Percentiles rank a stretch among this genome's conserved stretches.
Evolutionary conservation across 305 asterid genomes (phyloP).

Genomic region (Fraxinus albicans): DNA sequence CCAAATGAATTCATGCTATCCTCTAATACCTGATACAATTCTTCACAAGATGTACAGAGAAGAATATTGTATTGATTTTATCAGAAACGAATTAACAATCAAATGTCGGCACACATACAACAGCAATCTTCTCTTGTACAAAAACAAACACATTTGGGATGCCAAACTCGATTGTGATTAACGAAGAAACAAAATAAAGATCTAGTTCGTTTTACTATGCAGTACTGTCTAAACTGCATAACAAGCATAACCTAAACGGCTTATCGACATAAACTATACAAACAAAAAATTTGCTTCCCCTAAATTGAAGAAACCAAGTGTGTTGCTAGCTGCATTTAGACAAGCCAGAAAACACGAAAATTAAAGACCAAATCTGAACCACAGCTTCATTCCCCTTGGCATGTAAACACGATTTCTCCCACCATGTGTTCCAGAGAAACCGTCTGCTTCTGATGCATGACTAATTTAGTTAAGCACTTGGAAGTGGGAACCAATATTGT

Average conservation of each 20-base stretch:
- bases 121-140: not conserved
- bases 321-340: slow-evolving; percentile 1
- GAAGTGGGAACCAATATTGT: slow-evolving; percentile 66
- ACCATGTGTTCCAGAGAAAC: not conserved
- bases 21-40: not conserved
- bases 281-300: slow-evolving; percentile 36
- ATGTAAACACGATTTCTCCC: slow-evolving; percentile 4
- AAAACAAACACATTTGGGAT: not conserved
- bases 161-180: not conserved
- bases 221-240: not conserved
- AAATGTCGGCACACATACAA: not conserved
- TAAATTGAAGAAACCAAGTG: not conserved
- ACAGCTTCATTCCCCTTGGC: slow-evolving; percentile 70
- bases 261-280: slow-evolving; percentile 16
- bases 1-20: not conserved
- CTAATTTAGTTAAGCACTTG: slow-evolving; percentile 31
- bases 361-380: slow-evolving; percentile 52
- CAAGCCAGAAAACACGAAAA: slow-evolving; percentile 24
- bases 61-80: not conserved
- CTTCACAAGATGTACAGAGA: not conserved
- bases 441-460: not conserved
- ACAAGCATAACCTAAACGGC: not conserved
- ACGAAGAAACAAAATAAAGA: not conserved
- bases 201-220: not conserved
- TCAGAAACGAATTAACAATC: not conserved